These are phyloP conservation scores for Nymphaea thermarum DNA, from an alignment of 164 flowering plant species.

Conservation along the genomic window DNA sequence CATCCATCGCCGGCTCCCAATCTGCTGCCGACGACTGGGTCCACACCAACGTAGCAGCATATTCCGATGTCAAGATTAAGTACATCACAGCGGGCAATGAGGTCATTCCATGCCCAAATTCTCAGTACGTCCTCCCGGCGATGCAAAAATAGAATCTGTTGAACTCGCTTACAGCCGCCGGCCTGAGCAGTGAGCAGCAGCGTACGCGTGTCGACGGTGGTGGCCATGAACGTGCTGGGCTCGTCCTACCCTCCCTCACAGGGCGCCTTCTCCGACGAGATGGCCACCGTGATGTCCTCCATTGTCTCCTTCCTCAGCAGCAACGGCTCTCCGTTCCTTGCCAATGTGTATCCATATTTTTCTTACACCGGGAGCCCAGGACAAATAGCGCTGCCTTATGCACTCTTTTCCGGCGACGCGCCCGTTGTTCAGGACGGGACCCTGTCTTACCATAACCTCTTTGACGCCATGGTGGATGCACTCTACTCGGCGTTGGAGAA, in stretches of 20 bases:
- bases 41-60: neutral
- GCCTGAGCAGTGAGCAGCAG: neutral
- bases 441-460: slow-evolving; percentile 1
- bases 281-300: neutral
- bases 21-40: slow-evolving; percentile 9
- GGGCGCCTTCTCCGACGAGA: slow-evolving; percentile 1
- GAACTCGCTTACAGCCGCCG: neutral
- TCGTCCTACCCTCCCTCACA: slow-evolving; percentile 4
- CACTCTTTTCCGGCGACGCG: neutral
- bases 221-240: slow-evolving; percentile 1
- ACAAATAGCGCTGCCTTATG: neutral
- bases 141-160: slow-evolving; percentile 6
- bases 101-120: slow-evolving; percentile 4
- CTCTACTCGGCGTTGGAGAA: slow-evolving; percentile 8
- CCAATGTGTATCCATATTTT: slow-evolving; percentile 7
- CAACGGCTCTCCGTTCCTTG: slow-evolving; percentile 1
- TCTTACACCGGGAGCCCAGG: neutral
- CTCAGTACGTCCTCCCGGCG: slow-evolving; percentile 6
- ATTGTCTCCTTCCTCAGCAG: neutral
- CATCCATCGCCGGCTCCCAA: neutral
- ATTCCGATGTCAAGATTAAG: slow-evolving; percentile 6
- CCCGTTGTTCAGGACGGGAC: neutral
- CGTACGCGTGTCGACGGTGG: slow-evolving; percentile 3
- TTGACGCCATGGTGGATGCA: slow-evolving; percentile 7
- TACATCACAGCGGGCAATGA: slow-evolving; percentile 16